Base-by-base conservation (phyloP, 179 eudicot genomes). In the Silene coronaria region DNA sequence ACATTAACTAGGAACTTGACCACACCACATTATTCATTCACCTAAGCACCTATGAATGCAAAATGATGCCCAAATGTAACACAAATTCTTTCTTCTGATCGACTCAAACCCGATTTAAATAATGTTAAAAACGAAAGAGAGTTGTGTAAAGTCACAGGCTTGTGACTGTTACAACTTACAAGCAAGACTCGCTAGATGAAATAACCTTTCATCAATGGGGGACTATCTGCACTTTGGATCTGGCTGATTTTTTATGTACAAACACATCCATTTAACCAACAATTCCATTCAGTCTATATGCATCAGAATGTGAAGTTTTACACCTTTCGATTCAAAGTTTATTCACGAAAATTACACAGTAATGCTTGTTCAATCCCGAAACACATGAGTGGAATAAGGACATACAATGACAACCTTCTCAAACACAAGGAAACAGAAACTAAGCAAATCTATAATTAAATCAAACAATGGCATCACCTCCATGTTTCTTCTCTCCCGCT, bases 341-440 rank as follows among this genome's bases (percentile, higher is more conserved):
- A 78, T 66, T 42, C 17, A 73, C 24, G 68, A 78, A 75, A 74
- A 71, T 71, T 71, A 75, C 77, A 75, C 45, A 71, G 73, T 45
- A 61, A 4, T 57, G 60, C 63, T 24, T 16, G 72, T 74, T 64
- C 67, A 63, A 23, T 9, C 51, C 60, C 71, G 7, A 78, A 71
- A 57, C 45, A 63, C 73, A 74, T 23, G 73, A 75, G 53, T 23
- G n/a, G 36, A 64, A 57, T 57, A 58, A 71, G 62, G 77, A 36
- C 71, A 78, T 75, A 82, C 73, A 75, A 24, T 53, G 61, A 14
- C 81, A 60, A 71, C 74, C 80, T 67, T 78, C 67, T 75, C 75
- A 78, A 67, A 65, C 81, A 75, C 24, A 42, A 76, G 32, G 65
- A 19, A 62, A 75, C 55, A 10, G 14, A 78, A 61, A 71, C 67